Base-by-base conservation (phyloP, 441 rosid genomes). In the Mallotus japonicus region DNA sequence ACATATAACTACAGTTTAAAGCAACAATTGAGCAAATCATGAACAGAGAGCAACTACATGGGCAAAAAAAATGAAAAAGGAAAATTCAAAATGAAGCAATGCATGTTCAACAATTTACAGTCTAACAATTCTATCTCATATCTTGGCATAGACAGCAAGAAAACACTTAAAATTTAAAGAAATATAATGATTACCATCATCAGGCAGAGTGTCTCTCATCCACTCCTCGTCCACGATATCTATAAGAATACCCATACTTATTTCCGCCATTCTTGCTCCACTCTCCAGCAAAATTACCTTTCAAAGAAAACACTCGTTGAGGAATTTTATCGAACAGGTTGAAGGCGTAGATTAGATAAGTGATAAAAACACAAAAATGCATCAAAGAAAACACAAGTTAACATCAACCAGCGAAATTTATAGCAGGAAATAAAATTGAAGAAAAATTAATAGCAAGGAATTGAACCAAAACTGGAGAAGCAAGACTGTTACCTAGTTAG, bases 201-300 rank as follows among this genome's bases (percentile, higher is more conserved):
- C 85, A 70, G 98, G 98, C 20, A 95, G 81, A 76, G 97, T 91
- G 81, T 92, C 97, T 63, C 91, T 82, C 99, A 91, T 90, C 98
- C 98, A 95, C 67, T 95, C 98, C 70, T 92, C 98, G 54, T 95
- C 99, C 75, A 92, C 89, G 40, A 92, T 80, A 79, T 95, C 99
- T 53, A 92, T 85, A 69, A 95, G 95, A 80, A 95, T 76, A 44
- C 98, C 99, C 73, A 86, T 69, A 80, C 84, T 89, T 74, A 85
- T 47, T 72, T 92, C 97, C 15, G 92, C 85, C 97, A 90, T 90
- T 40, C 56, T 79, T 34, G 66, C 66, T n/a, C 11, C 67, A 11
- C 10, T 61, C 37, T 69, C 69, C 71, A 51, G 69, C 47, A n/a
- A 65, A 50, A 37, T 37, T 42, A 57, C 69, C 56, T 42, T 63